Percentiles rank a stretch among this genome's conserved stretches.
phyloP scores from a whole-genome alignment of 2,329 filamentous ascomycete genomes.

The Xylariomycetidae sp. region DNA sequence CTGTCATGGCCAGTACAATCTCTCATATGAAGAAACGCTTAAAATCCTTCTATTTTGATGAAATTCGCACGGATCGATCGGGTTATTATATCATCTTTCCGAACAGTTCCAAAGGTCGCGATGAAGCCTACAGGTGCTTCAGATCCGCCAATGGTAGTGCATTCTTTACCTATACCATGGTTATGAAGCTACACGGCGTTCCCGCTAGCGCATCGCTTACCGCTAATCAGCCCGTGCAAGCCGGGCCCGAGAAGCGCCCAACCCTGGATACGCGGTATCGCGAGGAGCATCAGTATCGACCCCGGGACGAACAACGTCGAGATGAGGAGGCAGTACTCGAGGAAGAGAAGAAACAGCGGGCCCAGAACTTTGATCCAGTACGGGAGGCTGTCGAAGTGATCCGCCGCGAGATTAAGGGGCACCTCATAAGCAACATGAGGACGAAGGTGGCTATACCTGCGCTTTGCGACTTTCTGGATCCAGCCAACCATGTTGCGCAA shows the following conservation, averaged over 20 bases:
- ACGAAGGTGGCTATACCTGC: constrained; percentile 77
- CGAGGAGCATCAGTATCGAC: constrained; percentile 59
- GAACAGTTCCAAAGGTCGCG: constrained; percentile 67
- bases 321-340: constrained; percentile 80
- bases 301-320: constrained; percentile 62
- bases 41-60: constrained; percentile 73
- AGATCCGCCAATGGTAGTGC: constrained; percentile 71
- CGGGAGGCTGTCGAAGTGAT: constrained; percentile 74
- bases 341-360: constrained; percentile 82
- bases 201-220: constrained; percentile 21
- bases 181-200: constrained; percentile 69
- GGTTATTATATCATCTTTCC: constrained; percentile 94
- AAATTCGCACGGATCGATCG: constrained; percentile 74
- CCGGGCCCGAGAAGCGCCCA: constrained; percentile 24
- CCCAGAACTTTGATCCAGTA: constrained; percentile 86
- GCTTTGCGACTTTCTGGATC: constrained; percentile 76
- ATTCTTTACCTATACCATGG: constrained; percentile 88
- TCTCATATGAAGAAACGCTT: constrained; percentile 86
- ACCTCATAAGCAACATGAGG: constrained; percentile 83
- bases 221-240: too few relatives aligned
- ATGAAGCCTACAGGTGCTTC: constrained; percentile 77
- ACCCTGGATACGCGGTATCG: constrained; percentile 46
- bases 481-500: constrained; percentile 72
- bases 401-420: constrained; percentile 74
- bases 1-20: constrained; percentile 77